Evolutionary conservation across 2,329 filamentous ascomycete genomes (phyloP), one percentile per base, ranked within the genome.

Genomic region (Rhinocladiella similis): DNA sequence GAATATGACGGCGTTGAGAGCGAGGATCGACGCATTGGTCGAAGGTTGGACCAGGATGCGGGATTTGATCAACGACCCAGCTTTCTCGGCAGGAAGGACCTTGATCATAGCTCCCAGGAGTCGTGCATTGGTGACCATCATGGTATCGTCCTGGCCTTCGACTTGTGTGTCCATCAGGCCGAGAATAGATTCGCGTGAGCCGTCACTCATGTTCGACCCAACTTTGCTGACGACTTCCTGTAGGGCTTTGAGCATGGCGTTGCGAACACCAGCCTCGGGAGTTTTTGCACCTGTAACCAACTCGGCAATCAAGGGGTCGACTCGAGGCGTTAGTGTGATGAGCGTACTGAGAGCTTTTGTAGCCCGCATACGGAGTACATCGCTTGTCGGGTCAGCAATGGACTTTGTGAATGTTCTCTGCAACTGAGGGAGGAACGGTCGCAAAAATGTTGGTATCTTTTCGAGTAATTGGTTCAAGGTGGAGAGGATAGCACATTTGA

Each of bases 391-490:
- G 73, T 99, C 95, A 2, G 94, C 94, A 48, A 99, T 81, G 41
- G 92, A 93, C 75, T 97, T 95, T 56, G 94, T 93, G 76, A 99
- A 99, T 0, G 94, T 99, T 59, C 94, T 85, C 74, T 99, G 94
- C 51, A 99, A 82, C 70, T 99, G 94, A 9, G 94, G 94, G 69
- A 99, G 76, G 83, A 99, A 99, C 3, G 94, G 94, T 75, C 97
- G 97, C 59, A 99, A 82, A 65, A 95, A 93, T 9, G 89, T 84
- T 0, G 94, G 94, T 72, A 99, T 97, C 82, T 97, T 99, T 74
- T 96, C 91, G 36, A 99, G 80, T 27, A 99, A 78, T 66, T 95
- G 96, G 77, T 97, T 97, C 64, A 99, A 83, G 0, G 94, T 96
- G 52, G 95, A 82, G 59, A 99, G 80, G 70, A 99, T 96, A 41